Evolutionary conservation across 1,284 basidiomycete species (phyloP), one percentile per base, ranked within the genome.

Genomic region (Gastroboletus turbinatus): DNA sequence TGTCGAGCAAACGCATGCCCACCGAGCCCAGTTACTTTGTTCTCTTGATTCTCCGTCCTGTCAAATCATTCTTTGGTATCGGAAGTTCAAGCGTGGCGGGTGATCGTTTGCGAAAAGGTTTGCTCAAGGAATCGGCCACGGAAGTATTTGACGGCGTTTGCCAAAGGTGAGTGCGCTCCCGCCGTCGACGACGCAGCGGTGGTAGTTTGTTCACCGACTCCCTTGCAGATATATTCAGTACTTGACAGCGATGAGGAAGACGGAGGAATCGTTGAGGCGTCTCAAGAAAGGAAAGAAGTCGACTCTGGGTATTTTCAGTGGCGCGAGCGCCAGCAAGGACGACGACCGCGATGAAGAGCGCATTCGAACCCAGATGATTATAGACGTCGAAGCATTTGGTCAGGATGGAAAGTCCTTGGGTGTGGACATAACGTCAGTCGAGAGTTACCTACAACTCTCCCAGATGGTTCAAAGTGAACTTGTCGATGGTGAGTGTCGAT

Each of bases 21-120:
- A 81, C 80, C 6, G 87, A 92, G 63, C 85, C 94, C 17, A 95
- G 92, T 67, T 87, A 91, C 67, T 98, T 96, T 66, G 83, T 98
- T 2, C 76, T 84, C 2, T 79, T 84, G 23, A 87, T 98, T 53
- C 78, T 98, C 44, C 87, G 87, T 30, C 93, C 96, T 0, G 72
- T 97, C n/a, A 87, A 85, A 64, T 70, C 75, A 0, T 95, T 93
- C 73, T 88, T 96, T 63, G 87, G 80, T 3, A 77, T 87, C 54
- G 80, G 79, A 30, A 66, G 78, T 2, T 73, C 75, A 7, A 82
- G 80, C 33, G 80, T 83, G 1, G 75, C 80, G 14, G 88, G 88
- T 1, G 76, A 78, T 10, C 70, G 77, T 6, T 68, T 96, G 44
- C 82, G 80, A 63, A 76, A 81, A 21, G 73, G 77, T 13, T 80